These are phyloP conservation scores for Xylaria nigripes DNA, from an alignment of 495 filamentous ascomycete species.

Conservation along the genomic window DNA sequence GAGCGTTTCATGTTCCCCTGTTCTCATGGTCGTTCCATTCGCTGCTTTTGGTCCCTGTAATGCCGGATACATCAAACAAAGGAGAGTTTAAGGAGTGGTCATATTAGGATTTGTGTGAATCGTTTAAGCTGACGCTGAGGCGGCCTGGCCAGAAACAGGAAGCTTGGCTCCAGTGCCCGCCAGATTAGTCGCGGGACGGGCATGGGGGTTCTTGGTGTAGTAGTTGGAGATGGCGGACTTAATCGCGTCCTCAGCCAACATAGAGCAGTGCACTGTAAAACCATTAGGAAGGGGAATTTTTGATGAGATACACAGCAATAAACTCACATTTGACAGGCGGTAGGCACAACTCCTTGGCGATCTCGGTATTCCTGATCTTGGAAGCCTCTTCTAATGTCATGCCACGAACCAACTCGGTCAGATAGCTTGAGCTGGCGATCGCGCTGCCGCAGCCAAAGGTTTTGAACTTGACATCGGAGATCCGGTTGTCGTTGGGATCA, in stretches of 20 bases:
- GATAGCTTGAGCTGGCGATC: slow-evolving; percentile 82
- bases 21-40: background rate
- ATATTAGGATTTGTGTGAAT: background rate
- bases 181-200: slow-evolving; percentile 61
- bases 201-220: slow-evolving; percentile 86
- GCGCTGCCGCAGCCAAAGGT: slow-evolving; percentile 97
- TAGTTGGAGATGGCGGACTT: slow-evolving; percentile 98
- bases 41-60: background rate
- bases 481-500: slow-evolving; percentile 78
- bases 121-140: slow-evolving; percentile 14
- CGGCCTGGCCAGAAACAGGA: slow-evolving; percentile 23
- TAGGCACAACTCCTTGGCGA: slow-evolving; percentile 90
- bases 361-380: slow-evolving; percentile 90
- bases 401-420: slow-evolving; percentile 86
- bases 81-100: background rate
- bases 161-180: slow-evolving; percentile 58
- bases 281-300: slow-evolving; percentile 11
- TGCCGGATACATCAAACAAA: background rate
- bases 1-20: background rate
- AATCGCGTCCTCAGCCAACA: slow-evolving; percentile 98
- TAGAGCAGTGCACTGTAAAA: slow-evolving; percentile 81
- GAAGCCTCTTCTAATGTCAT: slow-evolving; percentile 95
- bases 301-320: background rate
- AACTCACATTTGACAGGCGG: slow-evolving; percentile 87
- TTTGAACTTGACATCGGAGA: slow-evolving; percentile 95